Conservation (phyloP, 2,329 filamentous ascomycete genomes). For the Cladosporium sp. region DNA sequence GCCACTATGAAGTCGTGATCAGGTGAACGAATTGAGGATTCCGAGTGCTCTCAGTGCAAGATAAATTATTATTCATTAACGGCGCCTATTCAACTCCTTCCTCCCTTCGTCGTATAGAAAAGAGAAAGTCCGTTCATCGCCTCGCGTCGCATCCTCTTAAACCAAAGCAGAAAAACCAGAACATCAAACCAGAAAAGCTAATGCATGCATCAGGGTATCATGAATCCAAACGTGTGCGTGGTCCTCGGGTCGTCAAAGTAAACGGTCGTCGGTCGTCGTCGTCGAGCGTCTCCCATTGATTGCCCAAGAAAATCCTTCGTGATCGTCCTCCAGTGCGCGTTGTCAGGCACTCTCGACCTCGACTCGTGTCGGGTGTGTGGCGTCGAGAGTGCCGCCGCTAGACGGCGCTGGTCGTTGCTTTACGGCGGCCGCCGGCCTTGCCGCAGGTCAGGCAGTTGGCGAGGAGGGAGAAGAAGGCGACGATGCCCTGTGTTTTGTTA, state of each 20-base stretch:
- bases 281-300: too few relatives aligned
- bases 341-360: neutral
- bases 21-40: too few relatives aligned
- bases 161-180: neutral
- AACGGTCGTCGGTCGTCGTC: too few relatives aligned
- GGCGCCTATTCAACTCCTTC: neutral
- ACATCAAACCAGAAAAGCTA: constrained; percentile 1
- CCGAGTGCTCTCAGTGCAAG: neutral
- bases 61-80: constrained; percentile 9
- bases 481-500: constrained; percentile 37
- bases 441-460: constrained; percentile 46
- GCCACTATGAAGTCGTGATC: too few relatives aligned
- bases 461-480: constrained; percentile 43
- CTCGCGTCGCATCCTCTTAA: neutral
- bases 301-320: too few relatives aligned
- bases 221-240: constrained; percentile 10
- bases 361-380: neutral
- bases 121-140: neutral
- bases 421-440: constrained; percentile 35
- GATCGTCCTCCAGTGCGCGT: too few relatives aligned
- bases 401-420: constrained; percentile 31
- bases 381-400: constrained; percentile 18
- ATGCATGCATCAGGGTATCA: constrained; percentile 12
- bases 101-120: neutral
- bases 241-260: too few relatives aligned